These are phyloP conservation scores for Nakazawaea siamensis DNA, from an alignment of 805 yeast species.

Conservation along the genomic window DNA sequence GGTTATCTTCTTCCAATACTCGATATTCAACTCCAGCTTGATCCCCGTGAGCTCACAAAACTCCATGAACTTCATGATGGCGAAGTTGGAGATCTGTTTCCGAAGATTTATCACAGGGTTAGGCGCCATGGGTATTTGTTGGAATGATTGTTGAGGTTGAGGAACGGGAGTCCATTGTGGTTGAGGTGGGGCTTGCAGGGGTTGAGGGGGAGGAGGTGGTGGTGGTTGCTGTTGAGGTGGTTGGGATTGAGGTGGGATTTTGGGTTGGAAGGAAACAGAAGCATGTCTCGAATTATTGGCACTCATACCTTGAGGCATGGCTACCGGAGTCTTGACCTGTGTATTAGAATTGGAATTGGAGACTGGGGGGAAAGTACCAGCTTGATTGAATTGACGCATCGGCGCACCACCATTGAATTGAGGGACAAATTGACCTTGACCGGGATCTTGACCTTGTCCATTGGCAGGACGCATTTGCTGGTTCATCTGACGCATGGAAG, in stretches of 20 bases:
- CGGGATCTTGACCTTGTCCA: background rate
- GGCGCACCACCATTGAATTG: too few relatives aligned
- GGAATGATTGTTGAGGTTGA: slow-evolving; percentile 1
- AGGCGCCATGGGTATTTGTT: background rate
- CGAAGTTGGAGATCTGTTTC: slow-evolving; percentile 14
- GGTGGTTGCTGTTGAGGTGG: background rate
- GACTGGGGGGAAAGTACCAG: too few relatives aligned
- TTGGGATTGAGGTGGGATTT: too few relatives aligned
- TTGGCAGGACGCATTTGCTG: background rate
- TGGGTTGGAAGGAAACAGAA: too few relatives aligned
- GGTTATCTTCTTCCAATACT: slow-evolving; percentile 42
- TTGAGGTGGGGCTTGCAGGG: slow-evolving; percentile 9
- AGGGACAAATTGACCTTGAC: background rate
- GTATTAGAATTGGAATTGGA: too few relatives aligned
- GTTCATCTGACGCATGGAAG: too few relatives aligned
- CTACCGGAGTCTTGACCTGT: too few relatives aligned
- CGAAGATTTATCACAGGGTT: slow-evolving; percentile 10
- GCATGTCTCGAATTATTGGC: too few relatives aligned
- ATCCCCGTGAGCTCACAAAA: slow-evolving; percentile 12
- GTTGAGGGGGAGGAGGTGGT: background rate
- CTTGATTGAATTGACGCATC: too few relatives aligned
- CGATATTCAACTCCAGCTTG: slow-evolving; percentile 19
- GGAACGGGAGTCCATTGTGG: slow-evolving; percentile 1
- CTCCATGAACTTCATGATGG: slow-evolving; percentile 14
- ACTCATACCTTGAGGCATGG: too few relatives aligned